These are phyloP conservation scores for Candida insectorum DNA, from an alignment of 805 yeast genomes.

Conservation along the genomic window DNA sequence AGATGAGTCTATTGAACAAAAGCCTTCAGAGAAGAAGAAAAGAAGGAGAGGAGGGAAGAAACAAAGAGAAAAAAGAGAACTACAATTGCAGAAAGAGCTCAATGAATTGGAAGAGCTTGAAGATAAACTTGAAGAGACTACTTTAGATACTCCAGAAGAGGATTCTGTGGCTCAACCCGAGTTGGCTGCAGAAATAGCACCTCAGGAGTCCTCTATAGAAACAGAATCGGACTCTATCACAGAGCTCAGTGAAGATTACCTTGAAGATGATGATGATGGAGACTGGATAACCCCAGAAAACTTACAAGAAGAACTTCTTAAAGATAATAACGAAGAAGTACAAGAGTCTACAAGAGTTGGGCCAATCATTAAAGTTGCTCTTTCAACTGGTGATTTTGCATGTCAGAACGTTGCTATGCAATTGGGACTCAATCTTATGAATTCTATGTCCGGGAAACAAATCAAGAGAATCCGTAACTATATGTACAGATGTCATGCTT, in stretches of 20 bases:
- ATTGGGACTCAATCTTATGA: conserved; percentile 82
- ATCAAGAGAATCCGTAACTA: conserved; percentile 84
- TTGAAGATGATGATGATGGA: conserved; percentile 78
- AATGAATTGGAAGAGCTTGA: conserved; percentile 14
- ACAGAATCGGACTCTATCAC: conserved; percentile 1
- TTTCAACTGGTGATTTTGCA: conserved; percentile 96
- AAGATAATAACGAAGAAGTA: conserved; percentile 62
- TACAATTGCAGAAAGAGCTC: conserved; percentile 27
- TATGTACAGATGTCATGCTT: conserved; percentile 97
- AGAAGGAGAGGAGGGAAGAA: conserved; percentile 66
- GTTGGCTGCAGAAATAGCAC: not conserved
- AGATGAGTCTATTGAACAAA: conserved; percentile 8
- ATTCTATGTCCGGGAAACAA: conserved; percentile 76
- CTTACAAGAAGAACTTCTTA: conserved; percentile 62
- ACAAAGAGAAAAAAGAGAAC: conserved; percentile 56
- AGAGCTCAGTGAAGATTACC: conserved; percentile 45
- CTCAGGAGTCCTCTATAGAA: not conserved
- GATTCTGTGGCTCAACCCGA: too few species aligned
- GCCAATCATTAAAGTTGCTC: conserved; percentile 64
- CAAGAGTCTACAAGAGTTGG: conserved; percentile 26
- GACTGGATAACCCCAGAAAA: conserved; percentile 94
- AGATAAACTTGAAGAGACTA: conserved; percentile 5
- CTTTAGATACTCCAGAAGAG: not conserved
- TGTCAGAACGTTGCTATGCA: conserved; percentile 94
- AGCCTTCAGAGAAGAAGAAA: conserved; percentile 16